Percentiles rank a stretch among this genome's conserved stretches.
Evolutionary conservation across 768 basidiomycete species (phyloP).

Genomic region (Mycena capillaripes): DNA sequence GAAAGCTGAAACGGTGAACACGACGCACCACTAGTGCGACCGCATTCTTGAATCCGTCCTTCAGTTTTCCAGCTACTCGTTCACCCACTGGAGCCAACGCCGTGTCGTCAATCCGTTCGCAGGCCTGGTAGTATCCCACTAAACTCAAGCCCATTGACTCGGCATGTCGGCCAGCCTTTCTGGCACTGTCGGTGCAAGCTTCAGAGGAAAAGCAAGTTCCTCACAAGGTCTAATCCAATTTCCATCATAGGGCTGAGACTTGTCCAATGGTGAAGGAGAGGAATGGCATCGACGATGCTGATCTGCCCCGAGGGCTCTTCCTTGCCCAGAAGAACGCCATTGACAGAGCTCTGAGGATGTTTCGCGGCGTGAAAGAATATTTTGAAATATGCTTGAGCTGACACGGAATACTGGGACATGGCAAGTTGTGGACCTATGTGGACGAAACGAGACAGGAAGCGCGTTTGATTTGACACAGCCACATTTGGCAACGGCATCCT

Average conservation of each 20-base stretch:
- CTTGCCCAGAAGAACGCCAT: slow-evolving; percentile 83
- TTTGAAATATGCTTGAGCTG: slow-evolving; percentile 77
- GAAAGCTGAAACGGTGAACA: neutral
- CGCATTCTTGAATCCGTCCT: slow-evolving; percentile 66
- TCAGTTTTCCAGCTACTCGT: slow-evolving; percentile 69
- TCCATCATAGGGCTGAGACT: slow-evolving; percentile 90
- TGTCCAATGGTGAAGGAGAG: slow-evolving; percentile 89
- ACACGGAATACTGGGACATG: slow-evolving; percentile 64
- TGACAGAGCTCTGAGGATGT: slow-evolving; percentile 80
- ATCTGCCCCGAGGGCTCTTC: slow-evolving; percentile 52
- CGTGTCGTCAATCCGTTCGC: slow-evolving; percentile 71
- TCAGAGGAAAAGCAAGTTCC: slow-evolving; percentile 39
- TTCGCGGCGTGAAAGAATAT: slow-evolving; percentile 85
- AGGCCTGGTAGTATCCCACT: slow-evolving; percentile 85
- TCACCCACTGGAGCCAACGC: slow-evolving; percentile 77
- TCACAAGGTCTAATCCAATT: slow-evolving; percentile 82
- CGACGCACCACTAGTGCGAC: slow-evolving; percentile 78
- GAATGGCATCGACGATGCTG: slow-evolving; percentile 74
- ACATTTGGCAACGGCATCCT: no score
- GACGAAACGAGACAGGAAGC: no score
- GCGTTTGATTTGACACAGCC: no score
- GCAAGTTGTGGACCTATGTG: no score
- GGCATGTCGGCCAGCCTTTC: slow-evolving; percentile 73
- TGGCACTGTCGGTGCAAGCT: slow-evolving; percentile 16
- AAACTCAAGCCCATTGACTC: slow-evolving; percentile 64